Base-by-base conservation (phyloP, 2,329 filamentous ascomycete species). In the Trichoderma sp. region DNA sequence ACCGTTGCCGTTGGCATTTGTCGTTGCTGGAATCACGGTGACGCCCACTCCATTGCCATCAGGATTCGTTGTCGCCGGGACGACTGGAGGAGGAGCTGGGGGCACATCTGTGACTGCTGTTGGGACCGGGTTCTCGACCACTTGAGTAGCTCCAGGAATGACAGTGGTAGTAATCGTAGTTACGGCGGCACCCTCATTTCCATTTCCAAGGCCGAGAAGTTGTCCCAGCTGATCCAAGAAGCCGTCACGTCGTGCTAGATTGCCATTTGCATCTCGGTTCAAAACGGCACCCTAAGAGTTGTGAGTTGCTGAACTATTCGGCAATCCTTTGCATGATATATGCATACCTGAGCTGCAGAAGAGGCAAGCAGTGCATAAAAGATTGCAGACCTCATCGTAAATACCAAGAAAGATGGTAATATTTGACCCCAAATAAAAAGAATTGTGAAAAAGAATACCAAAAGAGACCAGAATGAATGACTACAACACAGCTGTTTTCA, bases 11-110 rank as follows among this genome's bases (percentile, higher is more conserved):
- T 50, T 23, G n/a, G 47, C 47, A 20, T 50, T 50, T 50, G 47
- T 50, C n/a, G 47, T 50, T 50, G 47, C 47, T 23, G 47, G 47
- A 50, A 50, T 50, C 47, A 50, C 47, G 3, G 75, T 75, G n/a
- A 81, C 79, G 8, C 79, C 79, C 13, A 78, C 71, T 13, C 77
- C 77, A 39, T 78, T 76, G 30, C 76, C 76, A 53, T 76, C 63
- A 20, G 66, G 67, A 53, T 75, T 75, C n/a, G 74, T 23, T 20
- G 61, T 72, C 9, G 70, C 39, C n/a, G 32, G 34, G 13, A 66
- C 23, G 12, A 61, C 55, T 59, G 55, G 3, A 43, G 55, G 59
- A 66, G 59, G 28, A 23, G 34, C 36, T 15, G 62, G n/a, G 12
- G 50, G 50, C 63, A 36, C 4, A 20, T 15, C 28, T 17, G 53